Percentiles rank a stretch among this genome's conserved stretches.
Conservation (phyloP, 176 grass and related monocot species). For the Ensete glaucum region DNA sequence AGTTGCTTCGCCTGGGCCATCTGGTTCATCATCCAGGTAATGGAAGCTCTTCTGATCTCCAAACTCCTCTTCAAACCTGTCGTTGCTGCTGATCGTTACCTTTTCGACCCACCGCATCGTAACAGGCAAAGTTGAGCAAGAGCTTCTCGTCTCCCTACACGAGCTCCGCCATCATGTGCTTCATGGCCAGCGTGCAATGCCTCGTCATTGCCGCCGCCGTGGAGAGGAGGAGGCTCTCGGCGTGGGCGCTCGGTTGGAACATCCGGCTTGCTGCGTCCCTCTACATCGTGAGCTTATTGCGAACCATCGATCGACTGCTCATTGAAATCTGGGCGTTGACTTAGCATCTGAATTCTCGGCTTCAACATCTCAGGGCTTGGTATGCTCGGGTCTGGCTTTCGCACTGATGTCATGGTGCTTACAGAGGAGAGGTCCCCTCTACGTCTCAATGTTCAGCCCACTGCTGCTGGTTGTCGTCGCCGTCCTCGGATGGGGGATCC, state of each 20-base stretch:
- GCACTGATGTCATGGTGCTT: constrained; percentile 85
- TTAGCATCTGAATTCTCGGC: not conserved
- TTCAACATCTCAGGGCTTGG: constrained; percentile 36
- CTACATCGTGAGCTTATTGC: constrained; percentile 46
- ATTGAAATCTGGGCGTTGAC: not conserved
- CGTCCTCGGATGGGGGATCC: constrained; percentile 62
- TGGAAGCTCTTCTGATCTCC: no score
- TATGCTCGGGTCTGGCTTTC: constrained; percentile 54
- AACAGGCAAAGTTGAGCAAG: constrained; percentile 64
- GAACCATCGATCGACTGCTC: not conserved
- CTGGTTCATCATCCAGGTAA: constrained; percentile 84
- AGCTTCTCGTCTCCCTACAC: constrained; percentile 70
- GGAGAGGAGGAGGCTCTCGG: constrained; percentile 31
- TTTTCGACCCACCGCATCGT: not conserved
- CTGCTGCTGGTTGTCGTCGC: constrained; percentile 72
- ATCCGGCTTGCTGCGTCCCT: constrained; percentile 57
- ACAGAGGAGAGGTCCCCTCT: constrained; percentile 59
- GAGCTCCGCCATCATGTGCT: constrained; percentile 63
- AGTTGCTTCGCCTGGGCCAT: constrained; percentile 67
- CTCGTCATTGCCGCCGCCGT: constrained; percentile 33
- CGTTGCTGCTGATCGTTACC: not conserved
- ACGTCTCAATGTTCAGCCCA: constrained; percentile 94
- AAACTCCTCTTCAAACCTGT: not conserved
- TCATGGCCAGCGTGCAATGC: constrained; percentile 68
- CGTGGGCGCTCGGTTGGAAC: constrained; percentile 65